Evolutionary conservation across 306 rosid species (phyloP), one percentile per base, ranked within the genome.

Genomic region (Begonia loranthoides): DNA sequence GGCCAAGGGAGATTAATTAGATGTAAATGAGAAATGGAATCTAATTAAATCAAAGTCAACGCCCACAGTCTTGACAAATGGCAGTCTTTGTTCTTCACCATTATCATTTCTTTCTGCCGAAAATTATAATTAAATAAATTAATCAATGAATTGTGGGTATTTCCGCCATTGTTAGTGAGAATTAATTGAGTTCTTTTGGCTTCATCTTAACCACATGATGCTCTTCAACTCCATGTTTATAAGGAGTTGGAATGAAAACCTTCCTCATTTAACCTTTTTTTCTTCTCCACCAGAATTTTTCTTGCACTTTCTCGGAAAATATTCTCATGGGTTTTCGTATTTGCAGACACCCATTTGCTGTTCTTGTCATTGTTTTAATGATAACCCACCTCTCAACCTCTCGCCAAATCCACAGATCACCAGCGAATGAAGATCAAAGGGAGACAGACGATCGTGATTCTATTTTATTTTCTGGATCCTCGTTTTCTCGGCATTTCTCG

Each of bases 311-410:
- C 10, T 5, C 10, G 12, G 45, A 9, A 41, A 43, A 10, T 12
- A 11, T 50, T 14, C 39, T 12, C 60, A 82, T 86, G 95, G 73
- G 67, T 62, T 54, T 66, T 54, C 79, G 69, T 57, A 58, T 50
- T 64, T 73, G 70, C 70, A 74, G 68, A 65, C 59, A 72, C 61
- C 61, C 54, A 50, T 64, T 59, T 49, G 63, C 70, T 76, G 52
- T 73, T 55, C 57, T 86, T 57, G 58, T 75, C 68, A 64, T 72
- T 62, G 52, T 74, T 39, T 66, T 85, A 48, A 61, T 71, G 63
- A 68, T 73, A 69, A 59, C 66, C 66, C 84, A 74, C 40, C 70
- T 58, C 61, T 74, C 87, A 28, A 60, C 59, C 63, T 63, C 73
- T 69, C 68, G 79, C 13, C 51, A 46, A 52, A 70, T 74, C 28